Base-by-base conservation (phyloP, 2,329 filamentous ascomycete species). In the Neopestalotiopsis clavispora region DNA sequence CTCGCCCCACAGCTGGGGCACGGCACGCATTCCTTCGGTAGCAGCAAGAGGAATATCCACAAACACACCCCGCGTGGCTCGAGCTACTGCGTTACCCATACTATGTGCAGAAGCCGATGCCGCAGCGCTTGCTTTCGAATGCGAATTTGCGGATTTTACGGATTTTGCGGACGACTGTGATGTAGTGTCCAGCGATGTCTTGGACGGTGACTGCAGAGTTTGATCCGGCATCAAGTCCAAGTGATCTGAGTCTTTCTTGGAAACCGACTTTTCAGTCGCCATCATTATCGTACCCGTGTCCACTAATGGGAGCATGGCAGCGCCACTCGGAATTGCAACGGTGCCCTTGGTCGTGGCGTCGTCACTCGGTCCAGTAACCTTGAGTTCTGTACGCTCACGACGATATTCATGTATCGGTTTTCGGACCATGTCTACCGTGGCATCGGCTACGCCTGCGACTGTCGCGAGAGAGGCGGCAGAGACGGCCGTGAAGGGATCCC, bases 401-500 rank as follows among this genome's bases (percentile, higher is more conserved):
- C 60, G 60, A n/a, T 40, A 63, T 5, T 63, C 45, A 30, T 72
- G 68, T 9, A 68, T 68, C 0, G 69, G 69, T 34, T 69, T 69
- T 20, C 66, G 65, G 28, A 69, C 58, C 30, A 71, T 70, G 14
- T 63, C 69, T 23, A 66, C 67, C 10, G 69, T 69, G 7, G 69
- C 69, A 9, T 65, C 60, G 4, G 62, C 69, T 58, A 71, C 69
- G 42, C 65, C 68, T 13, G 68, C 52, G 6, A 72, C 62, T 4
- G 69, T 71, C 13, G 67, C 66, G 2, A 73, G 62, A 0, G 72
- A 70, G 14, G 71, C 70, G 2, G 72, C 62, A 1, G 71, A 71
- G 4, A 72, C 12, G 9, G 72, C 71, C 0, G 72, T 73, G 4
- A 73, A 13, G 30, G 71, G 72, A 45, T 82, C 67, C 67, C 67